These are phyloP conservation scores for Candida nanaspora DNA, from an alignment of 805 yeast genomes.

Conservation along the genomic window DNA sequence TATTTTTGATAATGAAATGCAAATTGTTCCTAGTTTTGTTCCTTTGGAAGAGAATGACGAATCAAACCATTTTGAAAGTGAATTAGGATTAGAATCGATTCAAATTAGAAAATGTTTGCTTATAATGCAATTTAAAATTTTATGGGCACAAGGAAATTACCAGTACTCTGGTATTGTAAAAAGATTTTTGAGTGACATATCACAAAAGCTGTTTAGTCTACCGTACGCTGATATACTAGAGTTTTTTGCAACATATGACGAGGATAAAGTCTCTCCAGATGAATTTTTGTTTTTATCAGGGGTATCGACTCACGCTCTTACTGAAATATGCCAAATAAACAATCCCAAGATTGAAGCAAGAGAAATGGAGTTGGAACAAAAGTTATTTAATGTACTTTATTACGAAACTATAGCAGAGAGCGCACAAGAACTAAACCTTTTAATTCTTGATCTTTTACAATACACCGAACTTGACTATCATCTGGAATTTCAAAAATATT, in stretches of 20 bases:
- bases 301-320: no score
- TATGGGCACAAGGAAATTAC: background rate
- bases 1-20: slow-evolving; percentile 13
- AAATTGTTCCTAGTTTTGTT: slow-evolving; percentile 1
- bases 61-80: background rate
- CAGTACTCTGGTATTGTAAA: no score
- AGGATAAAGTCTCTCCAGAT: background rate
- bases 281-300: background rate
- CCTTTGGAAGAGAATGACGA: slow-evolving; percentile 1
- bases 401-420: no score
- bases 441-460: no score
- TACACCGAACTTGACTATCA: no score
- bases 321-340: no score
- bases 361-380: no score
- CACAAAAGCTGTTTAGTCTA: slow-evolving; percentile 3
- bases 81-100: slow-evolving; percentile 12
- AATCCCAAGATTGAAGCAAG: no score
- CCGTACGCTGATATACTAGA: slow-evolving; percentile 8
- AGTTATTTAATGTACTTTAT: no score
- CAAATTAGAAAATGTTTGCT: slow-evolving; percentile 6
- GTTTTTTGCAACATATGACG: slow-evolving; percentile 4
- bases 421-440: no score
- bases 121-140: background rate
- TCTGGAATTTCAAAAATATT: no score
- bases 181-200: slow-evolving; percentile 3